Base-by-base conservation (phyloP, 192 early-diverging fungal genomes). In the Coemansia sp. region DNA sequence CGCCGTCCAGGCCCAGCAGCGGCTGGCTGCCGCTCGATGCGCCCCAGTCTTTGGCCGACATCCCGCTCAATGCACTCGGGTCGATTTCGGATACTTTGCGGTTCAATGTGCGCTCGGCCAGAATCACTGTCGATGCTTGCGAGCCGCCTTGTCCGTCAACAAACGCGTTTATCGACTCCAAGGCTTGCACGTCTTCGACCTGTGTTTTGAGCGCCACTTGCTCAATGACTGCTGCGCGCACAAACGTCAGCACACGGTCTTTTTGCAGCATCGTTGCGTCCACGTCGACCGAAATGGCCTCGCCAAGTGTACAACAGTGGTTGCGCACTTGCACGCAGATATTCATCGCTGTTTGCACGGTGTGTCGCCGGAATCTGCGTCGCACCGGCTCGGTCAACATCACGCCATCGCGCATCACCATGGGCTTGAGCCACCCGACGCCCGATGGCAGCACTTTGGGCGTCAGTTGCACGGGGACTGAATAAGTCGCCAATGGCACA, bases 291-390 rank as follows among this genome's bases (percentile, higher is more conserved):
- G 69, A 10, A 17, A 81, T 81, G 2, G 78, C 57, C 56, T 81
- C 78, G 26, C 78, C 78, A 44, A 81, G 57, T 11, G 78, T 81
- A 55, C 78, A 81, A 56, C 78, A 81, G 63, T 81, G 78, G 69
- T 81, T 81, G 42, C 65, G 66, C 52, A 81, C 78, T 46, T 69
- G 78, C 38, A 81, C 72, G 59, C 72, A 81, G 25, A 81, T 81
- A 48, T 74, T 71, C 78, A 81, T 81, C 19, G 72, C 78, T 5
- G 72, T 74, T 47, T 71, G 72, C 23, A 71, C 72, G 7, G 62
- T 65, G 21, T 70, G 65, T 19, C 69, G 61, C 54, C 78, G 64
- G 65, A 81, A 71, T 34, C 64, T 36, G 15, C 78, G 72, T 60
- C 65, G 40, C 22, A 65, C 61, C 2, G 72, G 68, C 36, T 74